These are phyloP conservation scores for Neurospora sp. DNA, from an alignment of 495 filamentous ascomycete genomes.

Conservation along the genomic window DNA sequence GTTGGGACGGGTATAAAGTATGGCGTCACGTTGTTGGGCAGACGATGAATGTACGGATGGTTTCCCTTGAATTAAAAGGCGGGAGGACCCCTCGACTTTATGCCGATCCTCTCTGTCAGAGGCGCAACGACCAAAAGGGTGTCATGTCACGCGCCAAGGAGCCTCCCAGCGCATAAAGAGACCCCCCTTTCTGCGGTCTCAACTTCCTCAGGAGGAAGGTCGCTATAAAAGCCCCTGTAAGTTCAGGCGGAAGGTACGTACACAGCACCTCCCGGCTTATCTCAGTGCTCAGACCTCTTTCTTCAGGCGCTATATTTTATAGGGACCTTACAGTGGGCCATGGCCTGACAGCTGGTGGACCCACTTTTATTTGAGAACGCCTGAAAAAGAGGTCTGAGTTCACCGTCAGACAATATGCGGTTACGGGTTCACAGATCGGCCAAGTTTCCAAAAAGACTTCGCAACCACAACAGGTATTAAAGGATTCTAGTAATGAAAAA, in stretches of 20 bases:
- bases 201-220: not conserved
- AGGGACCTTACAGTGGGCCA: no score
- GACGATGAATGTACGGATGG: slow-evolving; percentile 4
- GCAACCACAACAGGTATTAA: no score
- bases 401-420: no score
- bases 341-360: no score
- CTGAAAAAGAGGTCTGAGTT: no score
- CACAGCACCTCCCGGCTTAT: not conserved
- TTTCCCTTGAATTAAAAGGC: slow-evolving; percentile 1
- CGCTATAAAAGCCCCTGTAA: not conserved
- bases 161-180: not conserved
- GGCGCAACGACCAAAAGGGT: not conserved
- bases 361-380: no score
- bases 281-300: no score
- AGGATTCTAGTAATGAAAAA: no score
- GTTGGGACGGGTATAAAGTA: not conserved
- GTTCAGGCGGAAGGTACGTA: not conserved
- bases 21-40: not conserved
- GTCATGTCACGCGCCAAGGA: slow-evolving; percentile 5
- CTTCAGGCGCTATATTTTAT: no score
- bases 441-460: no score
- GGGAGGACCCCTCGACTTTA: slow-evolving; percentile 7
- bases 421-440: no score
- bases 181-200: not conserved
- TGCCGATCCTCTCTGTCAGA: not conserved